These are phyloP conservation scores for Lentinula boryana DNA, from an alignment of 768 basidiomycete genomes.

Conservation along the genomic window DNA sequence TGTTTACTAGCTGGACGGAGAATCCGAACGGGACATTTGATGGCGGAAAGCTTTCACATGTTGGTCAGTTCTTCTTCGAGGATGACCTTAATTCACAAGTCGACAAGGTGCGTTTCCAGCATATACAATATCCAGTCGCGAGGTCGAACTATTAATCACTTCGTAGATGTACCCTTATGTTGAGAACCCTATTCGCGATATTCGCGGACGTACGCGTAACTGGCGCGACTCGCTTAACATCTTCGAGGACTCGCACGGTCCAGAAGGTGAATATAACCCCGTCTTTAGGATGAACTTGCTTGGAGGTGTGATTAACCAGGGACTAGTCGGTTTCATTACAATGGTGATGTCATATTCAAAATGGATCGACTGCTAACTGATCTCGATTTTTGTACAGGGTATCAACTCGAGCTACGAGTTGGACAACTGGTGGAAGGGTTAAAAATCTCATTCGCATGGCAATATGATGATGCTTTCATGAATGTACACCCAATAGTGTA, in stretches of 20 bases:
- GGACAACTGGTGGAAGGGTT: slow-evolving; percentile 19
- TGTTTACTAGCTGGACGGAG: slow-evolving; percentile 42
- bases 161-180: slow-evolving; percentile 45
- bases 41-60: slow-evolving; percentile 37
- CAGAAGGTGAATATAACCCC: slow-evolving; percentile 45
- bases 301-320: slow-evolving; percentile 45
- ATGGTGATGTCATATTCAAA: slow-evolving; percentile 30
- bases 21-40: slow-evolving; percentile 39
- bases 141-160: background rate
- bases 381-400: slow-evolving; percentile 7
- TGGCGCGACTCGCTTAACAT: slow-evolving; percentile 49
- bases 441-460: background rate
- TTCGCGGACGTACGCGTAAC: slow-evolving; percentile 44
- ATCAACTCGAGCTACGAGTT: slow-evolving; percentile 16
- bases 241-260: slow-evolving; percentile 43
- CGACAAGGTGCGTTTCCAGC: slow-evolving; percentile 30
- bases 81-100: slow-evolving; percentile 43
- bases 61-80: slow-evolving; percentile 54
- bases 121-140: background rate
- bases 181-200: slow-evolving; percentile 41
- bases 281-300: slow-evolving; percentile 45
- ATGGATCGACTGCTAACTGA: background rate
- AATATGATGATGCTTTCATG: background rate
- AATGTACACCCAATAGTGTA: background rate
- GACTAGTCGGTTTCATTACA: slow-evolving; percentile 48